Evolutionary conservation across 805 yeast genomes (phyloP).

Genomic region (Candida qinlingensis): DNA sequence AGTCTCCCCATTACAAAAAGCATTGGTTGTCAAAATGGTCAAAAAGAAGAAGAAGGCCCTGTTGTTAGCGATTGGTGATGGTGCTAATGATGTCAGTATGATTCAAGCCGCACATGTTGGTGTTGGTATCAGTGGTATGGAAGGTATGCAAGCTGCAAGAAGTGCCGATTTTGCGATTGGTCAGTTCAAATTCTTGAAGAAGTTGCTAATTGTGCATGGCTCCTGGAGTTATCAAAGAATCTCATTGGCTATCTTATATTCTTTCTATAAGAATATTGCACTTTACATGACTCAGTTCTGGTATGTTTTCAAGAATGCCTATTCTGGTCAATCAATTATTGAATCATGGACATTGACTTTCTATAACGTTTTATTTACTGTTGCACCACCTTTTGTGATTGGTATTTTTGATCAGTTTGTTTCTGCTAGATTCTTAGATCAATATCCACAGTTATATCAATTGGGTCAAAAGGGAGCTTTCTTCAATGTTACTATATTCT

Average conservation of each 20-base stretch:
- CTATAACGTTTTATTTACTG: slow-evolving; percentile 92
- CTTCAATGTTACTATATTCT: slow-evolving; percentile 85
- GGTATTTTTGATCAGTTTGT: slow-evolving; percentile 98
- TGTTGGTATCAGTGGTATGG: slow-evolving; percentile 98
- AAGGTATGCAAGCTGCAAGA: slow-evolving; percentile 99
- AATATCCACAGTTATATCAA: slow-evolving; percentile 89
- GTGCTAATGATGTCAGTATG: slow-evolving; percentile 99
- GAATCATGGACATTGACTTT: slow-evolving; percentile 98
- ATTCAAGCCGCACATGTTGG: slow-evolving; percentile 99
- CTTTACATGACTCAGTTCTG: slow-evolving; percentile 97
- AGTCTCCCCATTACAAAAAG: slow-evolving; percentile 96
- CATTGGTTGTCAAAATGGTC: slow-evolving; percentile 91
- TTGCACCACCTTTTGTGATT: slow-evolving; percentile 89
- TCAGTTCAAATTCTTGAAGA: slow-evolving; percentile 82
- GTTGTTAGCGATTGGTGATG: slow-evolving; percentile 93
- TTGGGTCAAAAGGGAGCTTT: slow-evolving; percentile 86
- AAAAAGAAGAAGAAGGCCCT: slow-evolving; percentile 71
- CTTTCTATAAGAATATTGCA: slow-evolving; percentile 93
- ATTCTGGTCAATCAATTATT: slow-evolving; percentile 90
- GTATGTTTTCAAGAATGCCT: slow-evolving; percentile 90
- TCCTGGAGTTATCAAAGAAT: slow-evolving; percentile 97
- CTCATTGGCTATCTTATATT: slow-evolving; percentile 86
- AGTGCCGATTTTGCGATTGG: slow-evolving; percentile 97
- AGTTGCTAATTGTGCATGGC: slow-evolving; percentile 87
- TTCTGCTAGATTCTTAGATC: slow-evolving; percentile 78